phyloP scores from a whole-genome alignment of 2,329 filamentous ascomycete species.

The Fusarium euwallaceae region DNA sequence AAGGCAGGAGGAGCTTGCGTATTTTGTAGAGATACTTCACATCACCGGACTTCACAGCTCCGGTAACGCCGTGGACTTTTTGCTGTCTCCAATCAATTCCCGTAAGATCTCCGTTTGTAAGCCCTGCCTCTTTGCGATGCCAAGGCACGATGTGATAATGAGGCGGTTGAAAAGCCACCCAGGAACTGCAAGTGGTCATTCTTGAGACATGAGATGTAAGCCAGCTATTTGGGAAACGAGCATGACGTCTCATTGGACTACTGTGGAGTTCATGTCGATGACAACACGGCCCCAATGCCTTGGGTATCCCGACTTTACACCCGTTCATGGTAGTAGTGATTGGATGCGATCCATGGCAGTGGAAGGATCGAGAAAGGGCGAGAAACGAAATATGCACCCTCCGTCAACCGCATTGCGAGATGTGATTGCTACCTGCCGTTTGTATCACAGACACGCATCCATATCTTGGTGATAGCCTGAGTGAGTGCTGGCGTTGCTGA shows the following conservation, averaged over 20 bases:
- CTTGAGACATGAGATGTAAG: conserved; percentile 19
- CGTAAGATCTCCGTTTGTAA: background rate
- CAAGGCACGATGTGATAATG: background rate
- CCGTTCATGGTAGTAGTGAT: conserved; percentile 12
- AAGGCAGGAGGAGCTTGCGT: conserved; percentile 35
- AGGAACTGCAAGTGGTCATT: conserved; percentile 5
- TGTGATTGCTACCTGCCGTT: background rate
- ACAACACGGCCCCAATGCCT: conserved; percentile 24
- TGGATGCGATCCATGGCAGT: conserved; percentile 13
- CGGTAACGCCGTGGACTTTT: background rate
- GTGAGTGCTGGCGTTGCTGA: background rate
- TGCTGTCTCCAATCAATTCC: background rate
- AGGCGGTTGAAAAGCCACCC: background rate
- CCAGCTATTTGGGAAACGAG: conserved; percentile 7
- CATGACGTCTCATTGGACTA: conserved; percentile 26
- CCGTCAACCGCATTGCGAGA: conserved; percentile 1
- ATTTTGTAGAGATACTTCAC: background rate
- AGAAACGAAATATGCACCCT: conserved; percentile 14
- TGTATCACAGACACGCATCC: conserved; percentile 15
- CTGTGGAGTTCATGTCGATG: conserved; percentile 21
- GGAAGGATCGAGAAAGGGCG: conserved; percentile 30
- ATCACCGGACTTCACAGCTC: background rate
- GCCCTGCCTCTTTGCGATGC: background rate
- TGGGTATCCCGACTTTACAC: conserved; percentile 33
- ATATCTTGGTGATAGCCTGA: conserved; percentile 11